A percentile compares a stretch with the other conserved stretches of the same genome.
Conservation (phyloP, 768 basidiomycete genomes). For the Sistotremastrum niveocremeum region DNA sequence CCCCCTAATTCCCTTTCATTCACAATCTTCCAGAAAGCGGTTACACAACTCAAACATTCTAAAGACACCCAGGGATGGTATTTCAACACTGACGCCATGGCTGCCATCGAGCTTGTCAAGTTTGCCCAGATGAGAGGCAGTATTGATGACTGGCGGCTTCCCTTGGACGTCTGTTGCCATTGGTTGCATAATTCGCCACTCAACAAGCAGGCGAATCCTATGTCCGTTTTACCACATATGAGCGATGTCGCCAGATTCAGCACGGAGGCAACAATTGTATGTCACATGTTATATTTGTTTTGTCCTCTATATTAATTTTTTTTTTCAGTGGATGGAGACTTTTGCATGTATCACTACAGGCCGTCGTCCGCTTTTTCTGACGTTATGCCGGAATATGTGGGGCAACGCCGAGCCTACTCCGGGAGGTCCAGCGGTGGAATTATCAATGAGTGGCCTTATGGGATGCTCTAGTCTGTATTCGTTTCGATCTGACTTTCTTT, state of each 20-base stretch:
- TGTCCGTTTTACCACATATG: conserved; percentile 42
- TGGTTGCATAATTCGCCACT: conserved; percentile 64
- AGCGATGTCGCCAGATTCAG: conserved; percentile 38
- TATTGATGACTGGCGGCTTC: conserved; percentile 51
- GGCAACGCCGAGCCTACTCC: conserved; percentile 16
- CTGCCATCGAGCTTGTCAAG: conserved; percentile 63
- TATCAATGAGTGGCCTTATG: conserved; percentile 53
- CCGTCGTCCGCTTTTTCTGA: conserved; percentile 53
- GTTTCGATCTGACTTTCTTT: too few species aligned
- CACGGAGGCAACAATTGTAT: conserved; percentile 61
- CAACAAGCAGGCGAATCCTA: conserved; percentile 49
- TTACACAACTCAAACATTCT: conserved; percentile 41
- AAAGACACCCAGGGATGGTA: conserved; percentile 41
- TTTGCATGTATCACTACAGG: conserved; percentile 49
- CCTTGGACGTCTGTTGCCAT: conserved; percentile 58
- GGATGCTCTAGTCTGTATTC: conserved; percentile 39
- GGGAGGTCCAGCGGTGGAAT: conserved; percentile 24
- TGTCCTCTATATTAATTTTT: too few species aligned
- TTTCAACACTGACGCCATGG: conserved; percentile 58
- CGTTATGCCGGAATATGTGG: conserved; percentile 54
- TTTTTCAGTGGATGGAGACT: conserved; percentile 60
- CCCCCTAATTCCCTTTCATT: conserved; percentile 24
- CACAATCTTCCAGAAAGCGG: conserved; percentile 51
- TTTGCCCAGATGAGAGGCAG: conserved; percentile 63
- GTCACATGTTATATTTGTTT: conserved; percentile 14